Evolutionary conservation across 164 flowering plant species (phyloP), one percentile per base, ranked within the genome.

Genomic region (Aristolochia contorta): DNA sequence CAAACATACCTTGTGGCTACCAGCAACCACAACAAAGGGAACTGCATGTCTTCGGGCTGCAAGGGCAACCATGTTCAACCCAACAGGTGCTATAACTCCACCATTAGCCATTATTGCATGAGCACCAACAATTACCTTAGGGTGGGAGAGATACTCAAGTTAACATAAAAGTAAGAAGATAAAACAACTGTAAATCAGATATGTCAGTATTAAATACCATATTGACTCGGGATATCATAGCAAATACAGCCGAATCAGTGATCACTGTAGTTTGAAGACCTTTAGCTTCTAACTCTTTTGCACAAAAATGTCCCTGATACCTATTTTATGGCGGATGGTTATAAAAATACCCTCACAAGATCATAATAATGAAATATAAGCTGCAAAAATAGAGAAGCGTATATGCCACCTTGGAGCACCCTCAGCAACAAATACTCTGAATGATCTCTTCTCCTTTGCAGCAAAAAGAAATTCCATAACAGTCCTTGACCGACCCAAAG

Each of bases 101-200:
- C 97, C 99, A 81, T 94, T 91, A 32, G 97, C 96, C 99, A 94
- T 94, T 54, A 94, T 85, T 69, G 96, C 97, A 84, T 91, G 99
- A 70, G 96, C 99, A 71, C 99, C 99, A 72, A 94, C 94, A 51
- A 94, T 87, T 50, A 94, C 99, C 99, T 94, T 66, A 48, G 64
- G 14, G 60, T 37, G 27, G 45, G 10, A 15, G n/a, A 23, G 52
- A 65, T 47, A 65, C 59, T 52, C 24, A 63, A 66, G 33, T 63
- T 37, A 16, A 49, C 15, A 21, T 54, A 59, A 30, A 57, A 53
- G 24, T 5, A 24, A 65, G 19, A 12, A 41, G 15, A 16, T n/a
- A 20, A 19, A 24, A 33, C 43, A 14, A 57, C 30, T 21, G 52
- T 56, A 62, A 33, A 15, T 14, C 22, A 54, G 41, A n/a, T n/a